Conservation (phyloP, 768 basidiomycete species). For the Collybia mongolica region DNA sequence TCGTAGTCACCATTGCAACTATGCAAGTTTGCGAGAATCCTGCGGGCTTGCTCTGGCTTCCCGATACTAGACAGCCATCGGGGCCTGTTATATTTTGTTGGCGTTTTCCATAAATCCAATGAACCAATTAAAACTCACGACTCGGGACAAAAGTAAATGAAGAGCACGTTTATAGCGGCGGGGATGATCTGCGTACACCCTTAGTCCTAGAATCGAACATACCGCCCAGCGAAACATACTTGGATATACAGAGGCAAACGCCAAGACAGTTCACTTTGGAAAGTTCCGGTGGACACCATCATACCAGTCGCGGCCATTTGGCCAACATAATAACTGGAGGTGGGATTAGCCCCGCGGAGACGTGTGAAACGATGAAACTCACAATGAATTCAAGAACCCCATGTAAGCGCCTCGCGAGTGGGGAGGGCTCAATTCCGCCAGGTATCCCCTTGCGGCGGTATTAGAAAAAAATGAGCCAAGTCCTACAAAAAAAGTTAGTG, state of each 20-base stretch:
- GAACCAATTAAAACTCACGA: conserved; percentile 30
- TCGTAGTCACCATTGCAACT: conserved; percentile 41
- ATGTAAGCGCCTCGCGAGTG: conserved; percentile 47
- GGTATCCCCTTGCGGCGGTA: conserved; percentile 47
- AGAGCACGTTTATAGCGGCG: conserved; percentile 42
- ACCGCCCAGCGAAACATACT: conserved; percentile 15
- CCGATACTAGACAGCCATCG: conserved; percentile 54
- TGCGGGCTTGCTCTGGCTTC: conserved; percentile 36
- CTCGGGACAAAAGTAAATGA: conserved; percentile 48
- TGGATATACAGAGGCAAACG: conserved; percentile 50
- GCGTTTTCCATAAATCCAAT: neutral
- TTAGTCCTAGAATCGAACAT: neutral
- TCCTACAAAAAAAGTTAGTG: conserved; percentile 18
- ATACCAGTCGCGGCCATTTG: conserved; percentile 55
- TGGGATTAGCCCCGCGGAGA: neutral
- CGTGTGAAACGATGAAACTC: conserved; percentile 5
- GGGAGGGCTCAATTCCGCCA: conserved; percentile 50
- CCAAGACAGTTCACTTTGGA: conserved; percentile 42
- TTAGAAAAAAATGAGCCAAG: conserved; percentile 43
- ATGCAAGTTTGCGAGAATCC: conserved; percentile 48
- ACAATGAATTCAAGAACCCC: conserved; percentile 53
- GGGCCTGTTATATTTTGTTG: conserved; percentile 28
- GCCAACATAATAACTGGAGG: conserved; percentile 45
- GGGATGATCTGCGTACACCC: conserved; percentile 33
- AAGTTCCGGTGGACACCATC: conserved; percentile 50